Conservation (phyloP, 1,139 yeast species). For the Suzukiozyma palmioleophila region DNA sequence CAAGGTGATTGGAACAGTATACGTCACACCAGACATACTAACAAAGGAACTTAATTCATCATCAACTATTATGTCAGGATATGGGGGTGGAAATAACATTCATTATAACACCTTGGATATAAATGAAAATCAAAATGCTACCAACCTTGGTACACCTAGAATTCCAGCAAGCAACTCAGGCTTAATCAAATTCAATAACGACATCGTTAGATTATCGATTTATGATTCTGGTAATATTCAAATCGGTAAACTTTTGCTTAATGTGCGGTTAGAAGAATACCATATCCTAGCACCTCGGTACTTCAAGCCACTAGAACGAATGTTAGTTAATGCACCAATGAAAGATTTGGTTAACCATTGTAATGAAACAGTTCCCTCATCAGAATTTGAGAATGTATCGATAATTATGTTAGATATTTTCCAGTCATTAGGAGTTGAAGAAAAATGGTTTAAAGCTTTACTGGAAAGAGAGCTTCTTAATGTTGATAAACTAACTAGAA, state of each 20-base stretch:
- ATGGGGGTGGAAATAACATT: slow-evolving; percentile 22
- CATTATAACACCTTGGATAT: slow-evolving; percentile 17
- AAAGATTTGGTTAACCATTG: slow-evolving; percentile 46
- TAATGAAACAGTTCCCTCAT: slow-evolving; percentile 36
- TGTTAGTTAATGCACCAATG: slow-evolving; percentile 50
- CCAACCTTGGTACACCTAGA: not conserved
- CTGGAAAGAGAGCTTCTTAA: slow-evolving; percentile 59
- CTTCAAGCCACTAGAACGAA: slow-evolving; percentile 58
- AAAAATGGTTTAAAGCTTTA: slow-evolving; percentile 64
- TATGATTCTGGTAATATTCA: slow-evolving; percentile 41
- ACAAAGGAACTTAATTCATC: slow-evolving; percentile 26
- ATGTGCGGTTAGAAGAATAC: slow-evolving; percentile 50
- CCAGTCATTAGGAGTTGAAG: slow-evolving; percentile 59
- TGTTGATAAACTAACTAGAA: slow-evolving; percentile 44
- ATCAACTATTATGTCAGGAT: slow-evolving; percentile 36
- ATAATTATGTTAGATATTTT: slow-evolving; percentile 58
- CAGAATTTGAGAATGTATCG: slow-evolving; percentile 52
- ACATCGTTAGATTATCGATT: slow-evolving; percentile 39
- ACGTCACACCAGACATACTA: slow-evolving; percentile 52
- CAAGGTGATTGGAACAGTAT: slow-evolving; percentile 49
- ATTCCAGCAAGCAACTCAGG: slow-evolving; percentile 6
- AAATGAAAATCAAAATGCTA: slow-evolving; percentile 6
- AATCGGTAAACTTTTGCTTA: slow-evolving; percentile 57
- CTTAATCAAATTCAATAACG: slow-evolving; percentile 17
- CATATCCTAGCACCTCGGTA: slow-evolving; percentile 56